Evolutionary conservation across 208 protist species (phyloP).

Genomic region (Trypanosoma congolense): DNA sequence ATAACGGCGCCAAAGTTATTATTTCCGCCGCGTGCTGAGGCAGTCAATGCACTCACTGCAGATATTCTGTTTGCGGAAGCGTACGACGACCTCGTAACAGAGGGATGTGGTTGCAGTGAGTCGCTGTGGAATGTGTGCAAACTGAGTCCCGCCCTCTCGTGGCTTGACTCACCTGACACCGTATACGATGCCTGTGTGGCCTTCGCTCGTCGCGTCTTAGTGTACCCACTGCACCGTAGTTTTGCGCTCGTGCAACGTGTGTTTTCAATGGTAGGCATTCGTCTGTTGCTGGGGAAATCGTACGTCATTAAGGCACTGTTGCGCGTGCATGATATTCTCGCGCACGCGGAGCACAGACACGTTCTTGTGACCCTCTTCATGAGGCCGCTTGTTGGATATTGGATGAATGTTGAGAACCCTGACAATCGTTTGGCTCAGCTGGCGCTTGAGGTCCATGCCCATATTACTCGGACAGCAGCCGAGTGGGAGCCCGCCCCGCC

Average conservation of each 20-base stretch:
- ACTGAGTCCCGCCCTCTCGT: conserved; percentile 78
- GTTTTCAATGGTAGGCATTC: conserved; percentile 61
- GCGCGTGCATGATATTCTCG: conserved; percentile 62
- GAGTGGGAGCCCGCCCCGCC: conserved; percentile 12
- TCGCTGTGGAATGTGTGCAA: conserved; percentile 86
- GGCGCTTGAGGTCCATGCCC: conserved; percentile 66
- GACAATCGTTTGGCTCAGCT: conserved; percentile 44
- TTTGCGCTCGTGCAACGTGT: conserved; percentile 68
- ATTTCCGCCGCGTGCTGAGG: conserved; percentile 36
- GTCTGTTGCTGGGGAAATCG: conserved; percentile 60
- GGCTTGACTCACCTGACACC: conserved; percentile 68
- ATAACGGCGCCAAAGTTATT: conserved; percentile 45
- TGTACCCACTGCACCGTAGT: conserved; percentile 85
- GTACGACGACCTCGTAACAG: conserved; percentile 87
- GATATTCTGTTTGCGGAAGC: conserved; percentile 82
- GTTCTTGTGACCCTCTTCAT: conserved; percentile 75
- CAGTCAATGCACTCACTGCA: conserved; percentile 63
- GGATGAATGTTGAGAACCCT: conserved; percentile 38
- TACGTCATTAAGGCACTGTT: conserved; percentile 73
- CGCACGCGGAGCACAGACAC: conserved; percentile 78
- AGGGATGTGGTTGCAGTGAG: conserved; percentile 82
- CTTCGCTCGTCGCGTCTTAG: conserved; percentile 73
- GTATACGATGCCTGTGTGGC: conserved; percentile 72
- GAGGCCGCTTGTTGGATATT: conserved; percentile 74
- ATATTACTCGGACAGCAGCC: conserved; percentile 46